A percentile compares a stretch with the other conserved stretches of the same genome.
These are phyloP conservation scores for Tilletia caries DNA, from an alignment of 1,284 basidiomycete species.

Conservation along the genomic window DNA sequence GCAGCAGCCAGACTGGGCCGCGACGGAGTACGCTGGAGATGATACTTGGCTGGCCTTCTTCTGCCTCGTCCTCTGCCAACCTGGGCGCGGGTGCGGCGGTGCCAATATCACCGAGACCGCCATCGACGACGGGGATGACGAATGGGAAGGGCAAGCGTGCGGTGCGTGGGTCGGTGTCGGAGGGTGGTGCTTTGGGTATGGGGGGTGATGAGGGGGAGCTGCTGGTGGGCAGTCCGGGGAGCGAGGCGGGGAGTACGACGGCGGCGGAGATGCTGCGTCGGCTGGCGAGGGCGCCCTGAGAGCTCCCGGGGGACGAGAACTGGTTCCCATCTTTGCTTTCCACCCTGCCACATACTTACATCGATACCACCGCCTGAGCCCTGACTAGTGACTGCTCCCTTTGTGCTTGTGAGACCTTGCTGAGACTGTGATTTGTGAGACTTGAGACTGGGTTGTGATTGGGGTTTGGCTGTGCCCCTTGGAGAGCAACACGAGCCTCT, in stretches of 20 bases:
- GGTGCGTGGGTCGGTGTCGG: constrained; percentile 1
- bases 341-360: neutral
- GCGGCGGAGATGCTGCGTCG: constrained; percentile 13
- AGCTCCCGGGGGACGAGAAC: too few species aligned
- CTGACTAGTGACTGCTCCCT: too few species aligned
- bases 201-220: neutral
- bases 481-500: too few species aligned
- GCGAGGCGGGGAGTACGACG: constrained; percentile 7
- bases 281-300: constrained; percentile 1
- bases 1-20: neutral
- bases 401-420: too few species aligned
- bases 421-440: too few species aligned
- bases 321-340: too few species aligned
- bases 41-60: constrained; percentile 1
- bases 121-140: neutral
- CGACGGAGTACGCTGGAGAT: constrained; percentile 6
- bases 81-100: too few species aligned
- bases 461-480: too few species aligned
- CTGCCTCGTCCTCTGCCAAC: too few species aligned
- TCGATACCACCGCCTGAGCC: too few species aligned
- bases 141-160: neutral
- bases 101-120: too few species aligned
- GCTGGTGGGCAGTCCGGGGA: neutral
- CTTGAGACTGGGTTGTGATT: too few species aligned
- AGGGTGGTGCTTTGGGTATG: neutral